phyloP scores from a whole-genome alignment of 1,139 yeast species.

The Debaryomyces nepalensis region DNA sequence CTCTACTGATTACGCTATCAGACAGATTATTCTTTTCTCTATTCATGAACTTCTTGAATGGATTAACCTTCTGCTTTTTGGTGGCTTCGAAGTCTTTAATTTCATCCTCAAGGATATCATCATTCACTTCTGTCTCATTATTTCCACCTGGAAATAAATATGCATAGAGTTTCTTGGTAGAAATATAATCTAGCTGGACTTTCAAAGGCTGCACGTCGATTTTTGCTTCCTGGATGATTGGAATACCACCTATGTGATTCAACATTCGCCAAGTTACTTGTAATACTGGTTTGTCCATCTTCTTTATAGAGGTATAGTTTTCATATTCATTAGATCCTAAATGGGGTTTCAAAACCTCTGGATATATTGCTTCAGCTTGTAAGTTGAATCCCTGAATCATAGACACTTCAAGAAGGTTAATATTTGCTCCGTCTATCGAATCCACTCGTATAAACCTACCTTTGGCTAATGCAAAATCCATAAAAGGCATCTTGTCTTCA shows the following conservation, averaged over 20 bases:
- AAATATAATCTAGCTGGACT: constrained; percentile 70
- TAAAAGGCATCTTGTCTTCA: constrained; percentile 62
- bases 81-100: constrained; percentile 2
- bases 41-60: neutral
- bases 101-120: constrained; percentile 11
- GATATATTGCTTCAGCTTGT: constrained; percentile 62
- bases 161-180: constrained; percentile 63
- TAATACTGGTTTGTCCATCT: constrained; percentile 43
- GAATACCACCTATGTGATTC: constrained; percentile 86
- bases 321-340: constrained; percentile 20
- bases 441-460: constrained; percentile 66
- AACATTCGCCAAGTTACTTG: constrained; percentile 71
- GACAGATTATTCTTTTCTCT: neutral
- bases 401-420: constrained; percentile 60
- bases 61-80: constrained; percentile 6
- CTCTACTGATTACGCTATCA: constrained; percentile 2
- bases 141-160: constrained; percentile 63
- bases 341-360: constrained; percentile 70
- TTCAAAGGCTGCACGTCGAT: constrained; percentile 70
- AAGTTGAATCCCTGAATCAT: constrained; percentile 77
- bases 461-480: constrained; percentile 72
- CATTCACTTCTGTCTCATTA: constrained; percentile 7
- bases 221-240: constrained; percentile 51
- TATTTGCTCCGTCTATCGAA: constrained; percentile 56
- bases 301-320: constrained; percentile 12